Evolutionary conservation across 768 basidiomycete genomes (phyloP).

Genomic region (Termitomyces heimii): DNA sequence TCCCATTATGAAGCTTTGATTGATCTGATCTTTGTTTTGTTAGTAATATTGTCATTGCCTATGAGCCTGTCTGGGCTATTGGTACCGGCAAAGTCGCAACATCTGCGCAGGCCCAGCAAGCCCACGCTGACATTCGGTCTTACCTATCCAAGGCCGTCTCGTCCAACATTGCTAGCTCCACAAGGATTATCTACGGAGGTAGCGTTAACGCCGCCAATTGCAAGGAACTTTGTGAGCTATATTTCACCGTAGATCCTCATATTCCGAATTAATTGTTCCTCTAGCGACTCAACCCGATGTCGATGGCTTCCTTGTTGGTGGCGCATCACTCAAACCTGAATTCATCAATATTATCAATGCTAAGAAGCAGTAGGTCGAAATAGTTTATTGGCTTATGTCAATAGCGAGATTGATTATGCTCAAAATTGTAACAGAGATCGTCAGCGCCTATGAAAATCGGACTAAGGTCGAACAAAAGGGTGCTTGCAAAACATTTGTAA

Average conservation of each 20-base stretch:
- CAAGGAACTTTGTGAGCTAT: slow-evolving; percentile 71
- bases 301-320: slow-evolving; percentile 97
- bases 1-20: not conserved
- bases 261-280: slow-evolving; percentile 3
- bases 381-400: not conserved
- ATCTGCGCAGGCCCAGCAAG: slow-evolving; percentile 86
- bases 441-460: not conserved
- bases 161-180: slow-evolving; percentile 58
- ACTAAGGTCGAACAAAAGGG: not conserved
- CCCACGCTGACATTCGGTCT: slow-evolving; percentile 76
- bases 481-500: not conserved
- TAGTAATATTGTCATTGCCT: slow-evolving; percentile 91
- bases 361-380: slow-evolving; percentile 17
- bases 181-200: slow-evolving; percentile 94
- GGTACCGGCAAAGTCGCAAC: slow-evolving; percentile 97
- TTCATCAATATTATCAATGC: slow-evolving; percentile 89
- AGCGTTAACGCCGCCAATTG: slow-evolving; percentile 88
- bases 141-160: slow-evolving; percentile 68
- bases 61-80: slow-evolving; percentile 98
- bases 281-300: slow-evolving; percentile 76
- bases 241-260: not conserved
- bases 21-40: not conserved
- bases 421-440: not conserved
- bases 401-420: not conserved
- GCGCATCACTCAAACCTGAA: slow-evolving; percentile 96